Percentiles rank a stretch among this genome's conserved stretches.
phyloP scores from a whole-genome alignment of 169 alveolate species.

The Babesia bovis region DNA sequence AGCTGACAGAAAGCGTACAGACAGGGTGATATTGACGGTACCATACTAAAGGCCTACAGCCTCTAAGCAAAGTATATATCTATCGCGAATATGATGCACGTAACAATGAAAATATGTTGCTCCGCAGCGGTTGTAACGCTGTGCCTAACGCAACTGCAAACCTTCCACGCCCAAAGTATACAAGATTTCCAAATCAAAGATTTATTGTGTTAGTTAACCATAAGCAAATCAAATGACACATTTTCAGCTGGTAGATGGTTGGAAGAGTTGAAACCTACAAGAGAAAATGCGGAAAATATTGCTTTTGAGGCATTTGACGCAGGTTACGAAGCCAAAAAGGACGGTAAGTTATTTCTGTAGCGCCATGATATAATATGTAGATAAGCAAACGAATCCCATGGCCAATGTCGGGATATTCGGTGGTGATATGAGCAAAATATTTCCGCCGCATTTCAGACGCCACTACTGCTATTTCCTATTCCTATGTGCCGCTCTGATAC shows the following conservation, averaged over 20 bases:
- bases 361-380: neutral
- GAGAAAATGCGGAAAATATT: constrained; percentile 7
- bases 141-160: neutral
- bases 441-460: constrained; percentile 58
- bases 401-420: neutral
- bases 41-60: too few relatives aligned
- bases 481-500: constrained; percentile 1
- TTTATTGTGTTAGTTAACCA: constrained; percentile 3
- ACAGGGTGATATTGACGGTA: too few relatives aligned
- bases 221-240: neutral
- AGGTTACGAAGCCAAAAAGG: neutral
- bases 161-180: neutral
- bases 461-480: constrained; percentile 43
- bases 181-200: neutral
- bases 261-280: constrained; percentile 2
- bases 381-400: neutral
- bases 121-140: constrained; percentile 15
- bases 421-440: neutral
- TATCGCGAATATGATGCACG: neutral
- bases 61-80: too few relatives aligned
- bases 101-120: neutral
- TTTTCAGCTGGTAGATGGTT: constrained; percentile 1
- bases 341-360: neutral
- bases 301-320: constrained; percentile 27
- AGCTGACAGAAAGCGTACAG: too few relatives aligned